Conservation (phyloP, 345 rosid genomes). For the Eucalyptus cloeziana region DNA sequence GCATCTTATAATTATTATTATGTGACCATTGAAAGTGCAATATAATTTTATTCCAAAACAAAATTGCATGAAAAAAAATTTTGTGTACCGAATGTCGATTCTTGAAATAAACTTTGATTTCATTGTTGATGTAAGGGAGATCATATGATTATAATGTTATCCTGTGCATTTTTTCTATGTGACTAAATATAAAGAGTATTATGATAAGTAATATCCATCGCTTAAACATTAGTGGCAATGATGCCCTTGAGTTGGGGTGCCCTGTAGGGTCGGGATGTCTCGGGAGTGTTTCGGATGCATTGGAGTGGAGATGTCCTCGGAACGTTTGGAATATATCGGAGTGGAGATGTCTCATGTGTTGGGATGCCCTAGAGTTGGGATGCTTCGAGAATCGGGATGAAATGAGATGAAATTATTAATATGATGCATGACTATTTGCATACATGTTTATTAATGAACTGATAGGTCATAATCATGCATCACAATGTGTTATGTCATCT, state of each 20-base stretch:
- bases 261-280: background rate
- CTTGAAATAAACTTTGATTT: too few species aligned
- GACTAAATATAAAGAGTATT: background rate
- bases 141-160: background rate
- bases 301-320: too few species aligned
- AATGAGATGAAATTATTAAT: too few species aligned
- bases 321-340: too few species aligned
- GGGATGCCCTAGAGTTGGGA: background rate
- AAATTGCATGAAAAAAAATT: background rate
- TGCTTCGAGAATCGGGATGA: too few species aligned
- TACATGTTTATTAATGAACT: background rate
- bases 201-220: too few species aligned
- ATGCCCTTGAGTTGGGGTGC: background rate
- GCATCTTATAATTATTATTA: too few species aligned
- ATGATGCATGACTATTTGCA: background rate
- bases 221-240: too few species aligned
- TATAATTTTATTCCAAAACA: too few species aligned
- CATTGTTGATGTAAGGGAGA: background rate
- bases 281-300: too few species aligned
- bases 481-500: background rate
- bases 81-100: background rate
- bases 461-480: background rate
- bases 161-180: background rate
- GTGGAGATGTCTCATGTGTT: too few species aligned
- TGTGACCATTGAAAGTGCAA: too few species aligned